These are phyloP conservation scores for Gymnopus androsaceus DNA, from an alignment of 1,284 basidiomycete genomes.

Conservation along the genomic window DNA sequence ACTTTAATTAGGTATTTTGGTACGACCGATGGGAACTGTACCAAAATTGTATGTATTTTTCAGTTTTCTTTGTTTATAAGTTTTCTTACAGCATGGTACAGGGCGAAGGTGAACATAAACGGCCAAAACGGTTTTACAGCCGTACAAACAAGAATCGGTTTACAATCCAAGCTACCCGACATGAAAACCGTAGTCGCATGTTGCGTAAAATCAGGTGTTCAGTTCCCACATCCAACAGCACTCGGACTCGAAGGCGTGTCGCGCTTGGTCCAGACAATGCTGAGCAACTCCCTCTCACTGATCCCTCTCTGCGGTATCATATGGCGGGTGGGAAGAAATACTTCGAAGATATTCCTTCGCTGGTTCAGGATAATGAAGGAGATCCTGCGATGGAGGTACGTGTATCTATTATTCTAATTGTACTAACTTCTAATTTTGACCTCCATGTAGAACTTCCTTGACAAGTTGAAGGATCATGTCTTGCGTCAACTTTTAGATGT, in stretches of 20 bases:
- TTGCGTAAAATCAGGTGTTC: not conserved
- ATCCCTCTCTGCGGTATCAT: conserved; percentile 20
- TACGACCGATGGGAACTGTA: conserved; percentile 13
- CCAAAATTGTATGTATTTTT: conserved; percentile 20
- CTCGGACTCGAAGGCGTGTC: not conserved
- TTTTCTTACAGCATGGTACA: conserved; percentile 11
- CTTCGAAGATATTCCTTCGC: not conserved
- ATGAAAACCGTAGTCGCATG: conserved; percentile 18
- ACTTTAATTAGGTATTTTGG: conserved; percentile 5
- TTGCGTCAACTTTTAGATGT: not conserved
- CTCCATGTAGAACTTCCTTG: conserved; percentile 6
- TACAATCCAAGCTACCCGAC: conserved; percentile 27
- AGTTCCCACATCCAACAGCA: not conserved
- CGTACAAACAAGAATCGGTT: conserved; percentile 33
- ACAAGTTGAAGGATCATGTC: conserved; percentile 7
- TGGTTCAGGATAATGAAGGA: not conserved
- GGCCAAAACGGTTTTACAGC: conserved; percentile 33
- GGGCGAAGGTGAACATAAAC: conserved; percentile 35
- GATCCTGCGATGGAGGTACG: conserved; percentile 1
- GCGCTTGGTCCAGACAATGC: conserved; percentile 12
- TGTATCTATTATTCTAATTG: not conserved
- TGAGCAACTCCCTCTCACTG: conserved; percentile 19
- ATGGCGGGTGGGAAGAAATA: conserved; percentile 12
- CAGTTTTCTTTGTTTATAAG: not conserved
- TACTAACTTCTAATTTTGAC: not conserved